phyloP scores from a whole-genome alignment of 2,329 filamentous ascomycete species.

The Teratosphaeria destructans region DNA sequence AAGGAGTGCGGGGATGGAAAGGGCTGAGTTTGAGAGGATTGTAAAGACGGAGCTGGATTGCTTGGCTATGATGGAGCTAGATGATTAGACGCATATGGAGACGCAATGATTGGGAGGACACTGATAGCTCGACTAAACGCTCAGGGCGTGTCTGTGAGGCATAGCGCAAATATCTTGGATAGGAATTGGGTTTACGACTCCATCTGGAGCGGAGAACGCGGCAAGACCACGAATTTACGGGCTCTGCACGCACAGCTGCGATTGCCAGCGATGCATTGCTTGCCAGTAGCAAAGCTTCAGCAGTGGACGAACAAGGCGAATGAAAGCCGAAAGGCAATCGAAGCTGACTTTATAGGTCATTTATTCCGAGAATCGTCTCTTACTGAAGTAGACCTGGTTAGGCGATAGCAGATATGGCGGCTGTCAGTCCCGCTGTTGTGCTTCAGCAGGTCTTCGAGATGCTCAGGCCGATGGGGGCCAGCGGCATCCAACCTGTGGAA shows the following conservation, averaged over 20 bases:
- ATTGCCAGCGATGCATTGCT: not conserved
- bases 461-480: not conserved
- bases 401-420: not conserved
- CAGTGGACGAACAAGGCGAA: not conserved
- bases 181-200: not conserved
- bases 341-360: not conserved
- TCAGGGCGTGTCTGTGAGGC: not conserved
- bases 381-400: not conserved
- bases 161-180: not conserved
- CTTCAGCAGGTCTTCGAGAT: not conserved
- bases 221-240: not conserved
- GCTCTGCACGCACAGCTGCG: not conserved
- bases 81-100: slow-evolving; percentile 24
- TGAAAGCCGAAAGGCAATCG: not conserved
- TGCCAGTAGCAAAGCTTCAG: not conserved
- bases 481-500: not conserved
- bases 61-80: slow-evolving; percentile 57
- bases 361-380: not conserved
- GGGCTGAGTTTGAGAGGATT: slow-evolving; percentile 63
- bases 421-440: not conserved
- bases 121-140: not conserved
- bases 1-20: slow-evolving; percentile 59
- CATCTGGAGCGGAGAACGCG: not conserved
- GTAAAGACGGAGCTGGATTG: slow-evolving; percentile 62
- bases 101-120: not conserved